These are phyloP conservation scores for Sorghum bicolor DNA, from an alignment of 176 grass and related monocot species.

Conservation along the genomic window DNA sequence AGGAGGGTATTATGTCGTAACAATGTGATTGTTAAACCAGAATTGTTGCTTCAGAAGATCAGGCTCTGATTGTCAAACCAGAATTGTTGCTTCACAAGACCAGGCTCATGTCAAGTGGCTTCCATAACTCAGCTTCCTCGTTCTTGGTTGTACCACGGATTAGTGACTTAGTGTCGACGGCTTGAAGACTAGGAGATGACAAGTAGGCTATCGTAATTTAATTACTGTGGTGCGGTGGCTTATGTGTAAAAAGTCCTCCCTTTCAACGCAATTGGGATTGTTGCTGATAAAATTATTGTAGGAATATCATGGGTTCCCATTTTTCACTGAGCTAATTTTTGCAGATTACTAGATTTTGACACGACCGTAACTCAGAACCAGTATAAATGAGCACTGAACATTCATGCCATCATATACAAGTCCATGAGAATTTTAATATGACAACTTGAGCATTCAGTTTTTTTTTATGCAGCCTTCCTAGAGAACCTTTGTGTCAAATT, in stretches of 20 bases:
- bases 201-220: slow-evolving; percentile 31
- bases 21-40: not conserved
- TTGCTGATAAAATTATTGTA: slow-evolving; percentile 3
- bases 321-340: slow-evolving; percentile 10
- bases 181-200: slow-evolving; percentile 16
- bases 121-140: not conserved
- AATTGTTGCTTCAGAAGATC: slow-evolving; percentile 28
- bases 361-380: not conserved
- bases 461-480: not conserved
- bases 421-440: not conserved
- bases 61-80: not conserved
- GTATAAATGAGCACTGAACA: not conserved
- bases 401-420: not conserved
- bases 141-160: slow-evolving; percentile 7
- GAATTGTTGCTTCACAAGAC: slow-evolving; percentile 20
- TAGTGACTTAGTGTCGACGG: not conserved
- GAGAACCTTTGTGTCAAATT: not conserved
- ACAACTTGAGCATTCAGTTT: not conserved
- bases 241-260: slow-evolving; percentile 28
- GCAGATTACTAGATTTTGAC: not conserved
- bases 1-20: not conserved
- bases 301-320: not conserved
- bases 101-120: not conserved
- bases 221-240: not conserved
- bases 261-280: slow-evolving; percentile 31